phyloP scores from a whole-genome alignment of 345 rosid species.

The Citrus hindsii region DNA sequence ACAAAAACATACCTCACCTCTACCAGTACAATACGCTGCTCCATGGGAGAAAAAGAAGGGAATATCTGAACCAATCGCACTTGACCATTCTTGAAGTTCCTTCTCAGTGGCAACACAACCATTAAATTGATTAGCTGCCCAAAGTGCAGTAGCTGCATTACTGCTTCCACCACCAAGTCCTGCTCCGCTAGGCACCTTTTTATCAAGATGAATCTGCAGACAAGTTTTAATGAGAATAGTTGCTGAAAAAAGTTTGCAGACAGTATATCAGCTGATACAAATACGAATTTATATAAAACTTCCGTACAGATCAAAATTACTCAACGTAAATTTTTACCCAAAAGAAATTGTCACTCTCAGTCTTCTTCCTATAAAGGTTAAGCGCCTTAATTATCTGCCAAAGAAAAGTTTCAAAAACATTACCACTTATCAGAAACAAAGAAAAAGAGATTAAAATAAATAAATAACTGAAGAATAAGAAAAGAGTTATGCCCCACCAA shows the following conservation, averaged over 20 bases:
- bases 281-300: not conserved
- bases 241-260: not conserved
- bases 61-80: conserved; percentile 96
- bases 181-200: conserved; percentile 89
- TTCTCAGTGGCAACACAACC: conserved; percentile 73
- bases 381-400: conserved; percentile 94
- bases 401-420: conserved; percentile 7
- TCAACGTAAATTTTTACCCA: conserved; percentile 50
- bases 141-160: conserved; percentile 97
- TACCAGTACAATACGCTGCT: conserved; percentile 93
- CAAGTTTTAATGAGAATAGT: conserved; percentile 6
- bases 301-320: not conserved
- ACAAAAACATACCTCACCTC: conserved; percentile 82
- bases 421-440: not conserved
- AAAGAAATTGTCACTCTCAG: conserved; percentile 69
- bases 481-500: conserved; percentile 37
- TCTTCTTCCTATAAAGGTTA: conserved; percentile 82
- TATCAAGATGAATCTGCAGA: conserved; percentile 83
- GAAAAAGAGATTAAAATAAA: not conserved
- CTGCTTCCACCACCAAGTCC: conserved; percentile 99
- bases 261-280: not conserved
- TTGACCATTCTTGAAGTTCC: conserved; percentile 94
- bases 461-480: not conserved
- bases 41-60: conserved; percentile 96
- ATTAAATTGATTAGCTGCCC: conserved; percentile 96